Conservation (phyloP, 352 stramenopile genomes). For the Globisporangium splendens region DNA sequence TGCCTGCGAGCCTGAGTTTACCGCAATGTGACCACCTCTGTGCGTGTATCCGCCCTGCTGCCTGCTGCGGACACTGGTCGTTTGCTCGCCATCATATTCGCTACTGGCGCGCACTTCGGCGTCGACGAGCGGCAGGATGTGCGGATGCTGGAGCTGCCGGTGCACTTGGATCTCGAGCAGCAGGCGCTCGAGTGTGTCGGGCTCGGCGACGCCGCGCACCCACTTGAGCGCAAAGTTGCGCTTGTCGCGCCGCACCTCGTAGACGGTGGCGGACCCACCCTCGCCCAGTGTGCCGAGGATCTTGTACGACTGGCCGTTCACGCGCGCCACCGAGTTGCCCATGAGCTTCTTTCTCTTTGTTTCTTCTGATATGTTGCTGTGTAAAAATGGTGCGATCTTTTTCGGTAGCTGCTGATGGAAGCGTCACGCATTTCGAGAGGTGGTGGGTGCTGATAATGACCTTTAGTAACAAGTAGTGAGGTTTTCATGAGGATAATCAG, state of each 20-base stretch:
- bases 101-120: constrained; percentile 34
- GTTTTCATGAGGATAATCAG: not conserved
- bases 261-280: constrained; percentile 72
- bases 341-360: constrained; percentile 22
- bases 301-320: constrained; percentile 58
- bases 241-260: constrained; percentile 37
- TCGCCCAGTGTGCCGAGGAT: constrained; percentile 50
- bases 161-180: constrained; percentile 75
- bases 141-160: constrained; percentile 43
- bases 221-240: constrained; percentile 60
- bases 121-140: constrained; percentile 53
- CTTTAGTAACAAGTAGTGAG: not conserved
- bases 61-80: not conserved
- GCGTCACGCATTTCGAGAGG: constrained; percentile 1
- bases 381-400: constrained; percentile 6
- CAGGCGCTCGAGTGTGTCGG: constrained; percentile 54
- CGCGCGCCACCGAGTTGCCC: constrained; percentile 55
- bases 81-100: not conserved
- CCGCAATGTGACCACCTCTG: not conserved
- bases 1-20: constrained; percentile 1
- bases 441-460: not conserved
- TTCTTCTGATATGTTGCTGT: not conserved
- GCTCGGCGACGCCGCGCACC: constrained; percentile 44
- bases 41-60: constrained; percentile 1
- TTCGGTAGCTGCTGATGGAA: not conserved